These are phyloP conservation scores for Papiliotrema nemorosa DNA, from an alignment of 1,284 basidiomycete species.

Conservation along the genomic window DNA sequence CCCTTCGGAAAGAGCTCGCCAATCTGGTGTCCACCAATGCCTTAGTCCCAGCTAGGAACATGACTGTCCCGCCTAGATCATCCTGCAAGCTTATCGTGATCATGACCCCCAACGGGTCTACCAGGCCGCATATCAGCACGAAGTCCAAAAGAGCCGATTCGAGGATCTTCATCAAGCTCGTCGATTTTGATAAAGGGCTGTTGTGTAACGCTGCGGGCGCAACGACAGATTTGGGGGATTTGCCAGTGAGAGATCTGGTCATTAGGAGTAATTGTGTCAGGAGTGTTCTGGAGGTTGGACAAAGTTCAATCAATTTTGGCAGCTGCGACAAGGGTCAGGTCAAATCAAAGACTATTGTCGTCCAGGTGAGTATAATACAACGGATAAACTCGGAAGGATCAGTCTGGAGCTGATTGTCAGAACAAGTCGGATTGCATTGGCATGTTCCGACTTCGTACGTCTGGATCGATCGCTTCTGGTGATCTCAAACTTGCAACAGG, in stretches of 20 bases:
- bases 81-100: slow-evolving; percentile 50
- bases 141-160: slow-evolving; percentile 53
- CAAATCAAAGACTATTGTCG: slow-evolving; percentile 52
- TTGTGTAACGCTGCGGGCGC: slow-evolving; percentile 12
- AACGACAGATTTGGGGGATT: slow-evolving; percentile 24
- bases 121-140: slow-evolving; percentile 50
- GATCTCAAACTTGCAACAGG: slow-evolving; percentile 54
- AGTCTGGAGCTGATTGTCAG: slow-evolving; percentile 12
- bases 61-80: slow-evolving; percentile 42
- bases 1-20: slow-evolving; percentile 50
- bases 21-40: slow-evolving; percentile 44
- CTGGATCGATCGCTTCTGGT: slow-evolving; percentile 54
- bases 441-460: slow-evolving; percentile 53
- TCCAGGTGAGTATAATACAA: slow-evolving; percentile 44
- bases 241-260: slow-evolving; percentile 54
- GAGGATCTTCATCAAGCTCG: slow-evolving; percentile 51
- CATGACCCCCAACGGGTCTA: slow-evolving; percentile 52
- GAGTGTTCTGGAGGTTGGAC: slow-evolving; percentile 52
- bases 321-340: slow-evolving; percentile 53
- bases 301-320: slow-evolving; percentile 55
- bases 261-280: slow-evolving; percentile 51
- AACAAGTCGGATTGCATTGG: slow-evolving; percentile 52
- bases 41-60: slow-evolving; percentile 45
- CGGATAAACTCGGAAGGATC: too few species aligned
- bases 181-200: slow-evolving; percentile 49